Evolutionary conservation across 2,329 filamentous ascomycete genomes (phyloP), one percentile per base, ranked within the genome.

Genomic region (Fusarium oxysporum): DNA sequence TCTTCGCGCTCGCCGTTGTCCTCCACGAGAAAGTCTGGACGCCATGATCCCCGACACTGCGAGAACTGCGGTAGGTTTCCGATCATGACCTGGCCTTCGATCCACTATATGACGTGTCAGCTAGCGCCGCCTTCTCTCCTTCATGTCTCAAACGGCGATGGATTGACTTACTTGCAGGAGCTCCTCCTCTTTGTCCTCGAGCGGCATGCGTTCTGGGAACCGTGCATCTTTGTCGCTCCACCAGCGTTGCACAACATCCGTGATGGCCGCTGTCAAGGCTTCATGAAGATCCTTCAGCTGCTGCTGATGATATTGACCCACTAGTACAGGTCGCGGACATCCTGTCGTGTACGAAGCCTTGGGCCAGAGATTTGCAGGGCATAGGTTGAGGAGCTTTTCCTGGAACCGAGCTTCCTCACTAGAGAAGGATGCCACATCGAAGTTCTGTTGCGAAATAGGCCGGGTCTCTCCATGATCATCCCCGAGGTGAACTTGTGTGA

Each of bases 381-480:
- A 81, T 2, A 72, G 16, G 1, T 62, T 50, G 9, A 79, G 60
- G 11, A 81, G 59, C 1, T 25, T 65, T 1, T 70, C 70, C 14
- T 75, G 54, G 4, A 75, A 45, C 3, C 35, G 64, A 12, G 68
- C 71, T 13, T 79, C 72, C 11, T 80, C 71, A 32, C 45, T 41
- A 1, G 55, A 35, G n/a, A 74, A 77, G 13, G 32, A 38, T 21
- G 43, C 21, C 3, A 89, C 85, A 79, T 94, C 93, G 53, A 81
- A 83, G 78, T 91, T 92, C 82, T 82, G 33, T 21, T 19, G 2
- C 14, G 61, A 37, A 1, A 77, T 62, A 3, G 66, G 28, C 33
- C 57, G 60, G 14, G 63, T 67, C 13, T 66, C 69, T 8, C 58
- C 30, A n/a, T 25, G 19, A 11, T 43, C 53, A 10, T n/a, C 37